phyloP scores from a whole-genome alignment of 2,329 filamentous ascomycete species.

The Hypoxylon sp. region DNA sequence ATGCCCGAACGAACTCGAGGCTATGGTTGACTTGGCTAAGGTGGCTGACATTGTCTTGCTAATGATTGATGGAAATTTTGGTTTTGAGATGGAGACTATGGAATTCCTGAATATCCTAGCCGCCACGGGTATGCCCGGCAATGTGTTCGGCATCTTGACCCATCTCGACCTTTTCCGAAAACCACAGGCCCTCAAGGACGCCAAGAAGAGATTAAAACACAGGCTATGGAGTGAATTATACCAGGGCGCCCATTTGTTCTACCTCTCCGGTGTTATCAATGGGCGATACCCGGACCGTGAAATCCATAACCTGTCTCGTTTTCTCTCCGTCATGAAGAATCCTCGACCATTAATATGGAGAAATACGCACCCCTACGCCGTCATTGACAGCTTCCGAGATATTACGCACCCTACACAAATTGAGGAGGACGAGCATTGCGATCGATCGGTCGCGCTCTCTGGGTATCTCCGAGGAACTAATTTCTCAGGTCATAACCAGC shows the following conservation, averaged over 20 bases:
- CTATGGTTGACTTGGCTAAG: slow-evolving; percentile 97
- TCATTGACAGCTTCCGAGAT: slow-evolving; percentile 95
- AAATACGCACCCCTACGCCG: slow-evolving; percentile 93
- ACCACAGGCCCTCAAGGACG: slow-evolving; percentile 89
- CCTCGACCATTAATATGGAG: slow-evolving; percentile 96
- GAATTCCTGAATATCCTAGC: slow-evolving; percentile 96
- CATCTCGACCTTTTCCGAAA: slow-evolving; percentile 97
- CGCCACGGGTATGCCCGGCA: slow-evolving; percentile 97
- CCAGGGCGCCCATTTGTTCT: slow-evolving; percentile 96
- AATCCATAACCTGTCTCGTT: slow-evolving; percentile 93
- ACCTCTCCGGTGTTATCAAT: slow-evolving; percentile 95
- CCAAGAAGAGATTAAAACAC: slow-evolving; percentile 97
- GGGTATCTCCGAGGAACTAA: slow-evolving; percentile 96
- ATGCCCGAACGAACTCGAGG: slow-evolving; percentile 95
- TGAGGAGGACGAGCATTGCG: slow-evolving; percentile 89
- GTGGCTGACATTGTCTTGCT: slow-evolving; percentile 96
- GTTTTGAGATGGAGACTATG: slow-evolving; percentile 99
- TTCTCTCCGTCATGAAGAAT: slow-evolving; percentile 99
- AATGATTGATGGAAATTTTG: slow-evolving; percentile 99
- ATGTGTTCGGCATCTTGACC: slow-evolving; percentile 96
- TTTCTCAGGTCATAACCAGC: slow-evolving; percentile 86
- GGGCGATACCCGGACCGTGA: slow-evolving; percentile 97
- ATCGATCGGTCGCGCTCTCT: slow-evolving; percentile 90
- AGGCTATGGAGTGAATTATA: slow-evolving; percentile 97
- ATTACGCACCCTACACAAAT: slow-evolving; percentile 93